Base-by-base conservation (phyloP, 176 grass and related monocot genomes). In the Triticum urartu region DNA sequence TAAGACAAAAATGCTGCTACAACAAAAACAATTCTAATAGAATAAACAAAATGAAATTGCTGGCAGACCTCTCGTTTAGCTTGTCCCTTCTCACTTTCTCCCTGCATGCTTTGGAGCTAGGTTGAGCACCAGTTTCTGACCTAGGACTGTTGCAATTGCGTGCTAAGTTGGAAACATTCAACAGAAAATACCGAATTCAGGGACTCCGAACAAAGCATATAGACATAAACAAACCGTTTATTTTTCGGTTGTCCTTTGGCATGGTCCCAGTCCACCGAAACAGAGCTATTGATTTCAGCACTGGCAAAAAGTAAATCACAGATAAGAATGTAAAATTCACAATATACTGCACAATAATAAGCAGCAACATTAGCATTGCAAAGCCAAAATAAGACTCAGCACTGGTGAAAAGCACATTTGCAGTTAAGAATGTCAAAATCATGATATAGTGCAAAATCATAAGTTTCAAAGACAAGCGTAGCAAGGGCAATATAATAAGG, bases 71-170 rank as follows among this genome's bases (percentile, higher is more conserved):
- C 84, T 99, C 89, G 7, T 99, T 99, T 82, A 99, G 83, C 62
- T 91, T 95, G 82, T 96, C 97, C 87, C 97, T 87, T 86, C 97
- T 94, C 50, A 94, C 52, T 82, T 99, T 99, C 74, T 99, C 97
- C 81, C 94, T 92, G 80, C 92, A 96, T 77, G 97, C 97, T 95
- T 99, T 99, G 67, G 94, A 90, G 79, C 88, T 91, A 61, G 94
- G 94, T 68, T 88, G 90, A 74, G 77, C 14, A 35, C 75, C 85
- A 73, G 72, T 82, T 86, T 99, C 94, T 70, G 89, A 84, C 85
- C 94, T 99, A 80, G 85, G 81, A 81, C 97, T 99, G 79, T 50
- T 30, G 72, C 7, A 66, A 89, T 85, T 71, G 81, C 42, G 68
- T 78, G 26, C 11, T 72, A 81, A 81, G 72, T 88, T 81, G 28